Base-by-base conservation (phyloP, 495 filamentous ascomycete species). In the Apodospora peruviana region DNA sequence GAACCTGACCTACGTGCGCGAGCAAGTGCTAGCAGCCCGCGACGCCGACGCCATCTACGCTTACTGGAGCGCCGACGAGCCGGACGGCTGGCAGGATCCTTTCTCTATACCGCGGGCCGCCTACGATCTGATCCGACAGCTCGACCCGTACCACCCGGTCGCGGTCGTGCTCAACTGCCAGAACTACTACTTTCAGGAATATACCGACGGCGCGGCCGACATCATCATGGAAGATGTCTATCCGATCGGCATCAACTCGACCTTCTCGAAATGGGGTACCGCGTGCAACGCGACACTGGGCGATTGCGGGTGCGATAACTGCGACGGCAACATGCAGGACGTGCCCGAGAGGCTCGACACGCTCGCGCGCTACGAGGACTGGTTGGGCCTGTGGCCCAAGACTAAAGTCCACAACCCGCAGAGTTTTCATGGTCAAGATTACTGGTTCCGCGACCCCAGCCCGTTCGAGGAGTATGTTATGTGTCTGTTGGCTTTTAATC, bases 251-350 rank as follows among this genome's bases (percentile, higher is more conserved):
- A 76, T 78, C 41, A 84, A 86, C 55, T 59, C 64, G 2, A 71
- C 68, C 14, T 71, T 53, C 16, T 75, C 72, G 14, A 75, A 73
- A 27, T 73, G 77, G 75, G 57, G 61, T 27, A 83, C 79, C 0
- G 58, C 60, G 0, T 86, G 82, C 59, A 88, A 87, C 52, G 40
- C 64, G 0, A 87, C 84, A 0, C 80, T 86, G 34, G 85, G 85
- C 38, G 79, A 82, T 62, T 87, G 84, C 59, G 85, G 84, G 23
- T 88, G 85, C 63, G 85, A 89, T 56, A 78, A 83, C 59, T 89
- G 84, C 58, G 45, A 54, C 0, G 80, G 81, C 5, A 51, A 56
- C 4, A 66, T 86, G 17, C 63, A 67, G 4, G 84, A 87, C 56
- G 78, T 86, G 11, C 55, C 72, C 0, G 45, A 51, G 2, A 73